Evolutionary conservation across 164 flowering plant species (phyloP).

Genomic region (Vitis rotundifolia): DNA sequence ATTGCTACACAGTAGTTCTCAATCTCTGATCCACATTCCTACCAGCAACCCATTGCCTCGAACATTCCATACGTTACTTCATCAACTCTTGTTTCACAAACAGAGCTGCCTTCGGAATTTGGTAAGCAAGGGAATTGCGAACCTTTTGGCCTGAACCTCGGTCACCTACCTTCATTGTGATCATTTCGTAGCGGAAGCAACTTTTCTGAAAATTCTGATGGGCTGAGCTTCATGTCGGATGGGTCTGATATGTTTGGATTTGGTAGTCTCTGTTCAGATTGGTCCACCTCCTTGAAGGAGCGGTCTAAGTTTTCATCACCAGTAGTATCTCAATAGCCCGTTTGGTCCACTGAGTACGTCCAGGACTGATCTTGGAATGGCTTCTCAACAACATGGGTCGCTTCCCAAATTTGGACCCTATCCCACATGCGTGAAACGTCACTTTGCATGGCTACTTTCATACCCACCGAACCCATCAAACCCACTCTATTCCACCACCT

Average conservation of each 20-base stretch:
- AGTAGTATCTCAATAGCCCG: slow-evolving; percentile 62
- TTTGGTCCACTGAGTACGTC: slow-evolving; percentile 59
- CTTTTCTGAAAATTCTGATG: slow-evolving; percentile 47
- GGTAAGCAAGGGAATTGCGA: slow-evolving; percentile 57
- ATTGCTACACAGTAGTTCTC: slow-evolving; percentile 48
- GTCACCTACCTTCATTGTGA: slow-evolving; percentile 51
- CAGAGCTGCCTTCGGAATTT: slow-evolving; percentile 48
- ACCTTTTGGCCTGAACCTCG: slow-evolving; percentile 62
- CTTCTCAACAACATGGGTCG: slow-evolving; percentile 62
- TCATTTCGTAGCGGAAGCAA: slow-evolving; percentile 52
- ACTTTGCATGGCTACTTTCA: too few species aligned
- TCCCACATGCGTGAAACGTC: too few species aligned
- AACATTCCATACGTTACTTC: slow-evolving; percentile 62
- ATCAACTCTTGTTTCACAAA: slow-evolving; percentile 61
- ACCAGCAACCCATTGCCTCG: slow-evolving; percentile 65
- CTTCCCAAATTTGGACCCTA: slow-evolving; percentile 49
- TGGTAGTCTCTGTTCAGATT: slow-evolving; percentile 66
- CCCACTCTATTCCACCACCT: too few species aligned
- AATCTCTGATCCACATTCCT: slow-evolving; percentile 65
- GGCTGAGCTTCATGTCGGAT: slow-evolving; percentile 46
- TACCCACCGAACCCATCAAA: too few species aligned
- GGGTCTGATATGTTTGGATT: slow-evolving; percentile 70
- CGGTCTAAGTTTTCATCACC: slow-evolving; percentile 65
- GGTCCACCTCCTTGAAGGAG: slow-evolving; percentile 62
- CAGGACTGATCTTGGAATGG: slow-evolving; percentile 62